Evolutionary conservation across 768 basidiomycete genomes (phyloP).

Genomic region (Phanerochaete carnosa): DNA sequence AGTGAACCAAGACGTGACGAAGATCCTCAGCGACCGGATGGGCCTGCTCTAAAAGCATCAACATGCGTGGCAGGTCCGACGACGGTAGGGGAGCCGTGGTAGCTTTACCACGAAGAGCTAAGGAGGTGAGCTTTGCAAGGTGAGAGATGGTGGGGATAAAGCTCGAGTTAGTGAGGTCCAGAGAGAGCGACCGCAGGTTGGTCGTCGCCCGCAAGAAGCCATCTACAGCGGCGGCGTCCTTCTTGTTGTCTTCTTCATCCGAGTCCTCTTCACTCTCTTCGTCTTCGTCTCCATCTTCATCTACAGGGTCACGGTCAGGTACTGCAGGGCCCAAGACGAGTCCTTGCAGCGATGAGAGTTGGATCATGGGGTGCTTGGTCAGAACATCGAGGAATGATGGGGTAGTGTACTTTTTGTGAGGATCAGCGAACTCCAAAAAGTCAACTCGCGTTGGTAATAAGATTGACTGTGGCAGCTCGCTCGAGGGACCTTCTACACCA

Average conservation of each 20-base stretch:
- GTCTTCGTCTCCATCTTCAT: too few relatives aligned
- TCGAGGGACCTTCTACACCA: not conserved
- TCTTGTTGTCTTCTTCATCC: too few relatives aligned
- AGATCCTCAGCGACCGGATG: not conserved
- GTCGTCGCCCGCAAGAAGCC: not conserved
- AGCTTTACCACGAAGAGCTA: not conserved
- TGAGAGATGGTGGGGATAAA: not conserved
- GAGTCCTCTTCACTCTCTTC: too few relatives aligned
- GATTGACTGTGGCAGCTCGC: not conserved
- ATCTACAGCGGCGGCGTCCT: too few relatives aligned
- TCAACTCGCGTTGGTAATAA: not conserved
- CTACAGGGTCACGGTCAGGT: too few relatives aligned
- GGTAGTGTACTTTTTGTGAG: not conserved
- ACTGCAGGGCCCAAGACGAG: not conserved
- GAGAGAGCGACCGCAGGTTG: not conserved
- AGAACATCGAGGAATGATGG: not conserved
- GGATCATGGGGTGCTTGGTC: not conserved
- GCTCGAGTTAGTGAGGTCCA: not conserved
- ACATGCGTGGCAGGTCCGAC: not conserved
- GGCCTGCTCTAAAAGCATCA: not conserved
- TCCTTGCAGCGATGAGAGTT: not conserved
- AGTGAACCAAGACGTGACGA: not conserved
- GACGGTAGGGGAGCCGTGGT: not conserved
- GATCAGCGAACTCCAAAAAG: not conserved
- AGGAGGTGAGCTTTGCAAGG: not conserved